Evolutionary conservation across 2,329 filamentous ascomycete species (phyloP), one percentile per base, ranked within the genome.

Genomic region (Rasamsonia emersonii): DNA sequence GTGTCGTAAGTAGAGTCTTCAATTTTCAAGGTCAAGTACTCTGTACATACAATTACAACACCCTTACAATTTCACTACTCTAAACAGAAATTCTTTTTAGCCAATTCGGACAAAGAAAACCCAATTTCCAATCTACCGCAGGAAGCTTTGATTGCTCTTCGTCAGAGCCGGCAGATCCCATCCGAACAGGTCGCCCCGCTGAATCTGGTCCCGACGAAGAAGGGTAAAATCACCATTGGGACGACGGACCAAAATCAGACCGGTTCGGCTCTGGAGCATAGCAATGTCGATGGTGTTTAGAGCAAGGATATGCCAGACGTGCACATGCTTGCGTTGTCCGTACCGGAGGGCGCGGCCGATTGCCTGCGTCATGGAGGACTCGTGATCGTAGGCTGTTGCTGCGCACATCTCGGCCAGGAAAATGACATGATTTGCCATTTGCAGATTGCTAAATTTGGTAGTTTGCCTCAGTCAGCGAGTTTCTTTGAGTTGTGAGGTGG

Each of bases 361-460:
- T 0, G 76, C 76, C 39, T 82, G 78, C 0, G 63, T 68, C 69
- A 79, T 79, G 0, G 67, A 63, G 0, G 70, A 62, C 1, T 73
- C 62, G 45, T 77, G 81, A 4, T 66, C 58, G 26, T 73, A 65
- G 28, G 73, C 65, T 0, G 61, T 66, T 20, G 58, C 47, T 0
- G 64, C 56, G 1, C 74, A 53, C 6, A 77, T 51, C 0, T 77
- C 76, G 0, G 68, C 65, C 3, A 79, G 50, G 49, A 82, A 82
- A 18, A 82, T 66, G 20, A 81, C 59, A 36, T 82, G 75, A 39
- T 79, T 80, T 1, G 76, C 75, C 23, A 66, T 67, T 28, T 75
- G 71, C 2, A 82, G 53, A 40, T 82, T 82, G 7, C 70, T 75
- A 36, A 19, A 24, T 10, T 33, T n/a, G 20, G 19, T 16, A 33